Evolutionary conservation across 495 filamentous ascomycete species (phyloP).

Genomic region (Tuber umbilicatum): DNA sequence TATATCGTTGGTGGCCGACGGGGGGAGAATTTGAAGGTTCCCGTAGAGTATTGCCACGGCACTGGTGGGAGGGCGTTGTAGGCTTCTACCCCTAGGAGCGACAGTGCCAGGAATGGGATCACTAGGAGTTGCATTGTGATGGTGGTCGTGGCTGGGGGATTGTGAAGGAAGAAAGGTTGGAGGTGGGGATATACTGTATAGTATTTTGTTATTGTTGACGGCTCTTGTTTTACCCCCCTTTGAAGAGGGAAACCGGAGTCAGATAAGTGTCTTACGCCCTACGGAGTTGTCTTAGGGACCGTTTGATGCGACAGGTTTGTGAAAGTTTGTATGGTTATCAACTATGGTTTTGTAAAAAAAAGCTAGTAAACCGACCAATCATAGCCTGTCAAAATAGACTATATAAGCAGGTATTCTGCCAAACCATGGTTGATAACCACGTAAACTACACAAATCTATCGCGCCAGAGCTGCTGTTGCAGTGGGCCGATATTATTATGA

Average conservation of each 20-base stretch:
- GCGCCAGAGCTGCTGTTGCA: background rate
- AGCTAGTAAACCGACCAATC: too few species aligned
- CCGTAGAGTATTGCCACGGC: slow-evolving; percentile 7
- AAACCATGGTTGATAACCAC: too few species aligned
- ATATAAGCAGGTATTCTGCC: too few species aligned
- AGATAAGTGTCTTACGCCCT: background rate
- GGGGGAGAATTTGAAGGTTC: slow-evolving; percentile 10
- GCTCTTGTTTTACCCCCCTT: background rate
- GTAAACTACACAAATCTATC: too few species aligned
- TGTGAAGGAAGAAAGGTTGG: background rate
- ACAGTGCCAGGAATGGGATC: background rate
- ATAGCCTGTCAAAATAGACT: too few species aligned
- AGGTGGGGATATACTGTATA: background rate
- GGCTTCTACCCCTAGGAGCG: slow-evolving; percentile 4
- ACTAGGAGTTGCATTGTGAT: background rate
- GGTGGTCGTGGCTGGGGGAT: background rate
- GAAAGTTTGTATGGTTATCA: too few species aligned
- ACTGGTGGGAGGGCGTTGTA: slow-evolving; percentile 20
- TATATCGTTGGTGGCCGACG: slow-evolving; percentile 15
- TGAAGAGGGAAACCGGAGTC: background rate
- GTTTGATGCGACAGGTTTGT: too few species aligned
- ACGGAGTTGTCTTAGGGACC: too few species aligned
- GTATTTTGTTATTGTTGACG: background rate
- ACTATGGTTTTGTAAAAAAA: too few species aligned
- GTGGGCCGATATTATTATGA: background rate